Base-by-base conservation (phyloP, 164 flowering plant species). In the Cinnamomum chago region DNA sequence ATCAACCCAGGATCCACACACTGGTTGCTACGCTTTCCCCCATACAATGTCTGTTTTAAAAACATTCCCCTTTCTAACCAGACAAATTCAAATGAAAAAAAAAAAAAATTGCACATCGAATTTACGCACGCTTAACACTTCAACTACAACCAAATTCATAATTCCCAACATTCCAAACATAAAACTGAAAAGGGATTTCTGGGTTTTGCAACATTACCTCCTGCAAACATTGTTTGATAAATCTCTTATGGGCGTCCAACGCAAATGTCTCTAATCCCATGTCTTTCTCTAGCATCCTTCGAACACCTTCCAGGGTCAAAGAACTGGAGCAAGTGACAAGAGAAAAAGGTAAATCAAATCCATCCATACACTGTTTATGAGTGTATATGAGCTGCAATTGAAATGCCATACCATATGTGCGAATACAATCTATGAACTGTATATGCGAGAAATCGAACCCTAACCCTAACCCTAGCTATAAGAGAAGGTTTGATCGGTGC, bases 211-310 rank as follows among this genome's bases (percentile, higher is more conserved):
- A 12, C 30, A 24, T 22, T 86, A 95, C 98, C 94, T 90, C 80
- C 28, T 74, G 75, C 76, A 95, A 79, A 70, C 82, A 84, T 60
- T 87, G 83, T 84, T 90, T 91, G 70, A 95, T 77, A 72, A 91
- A 88, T 80, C 85, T 82, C 83, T 92, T 92, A 71, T 92, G 95
- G 50, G 81, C 87, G 80, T 95, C 97, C 89, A 95, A 76, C 11
- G 94, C 82, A 80, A 75, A 84, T 51, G 50, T 79, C 73, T 90
- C 89, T 84, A 92, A 72, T 51, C 87, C 92, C 84, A 95, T 76
- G 78, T 95, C 98, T 76, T 88, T 88, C 80, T 95, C 98, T 65
- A 92, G 70, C 68, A 88, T 75, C 81, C 97, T 83, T 71, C 97
- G 78, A 33, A 95, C 93, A 22, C 90, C 88, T 74, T 84, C 95